Percentiles rank a stretch among this genome's conserved stretches.
Conservation (phyloP, 108 stramenopile genomes). For the Cyclotella kingstonii region DNA sequence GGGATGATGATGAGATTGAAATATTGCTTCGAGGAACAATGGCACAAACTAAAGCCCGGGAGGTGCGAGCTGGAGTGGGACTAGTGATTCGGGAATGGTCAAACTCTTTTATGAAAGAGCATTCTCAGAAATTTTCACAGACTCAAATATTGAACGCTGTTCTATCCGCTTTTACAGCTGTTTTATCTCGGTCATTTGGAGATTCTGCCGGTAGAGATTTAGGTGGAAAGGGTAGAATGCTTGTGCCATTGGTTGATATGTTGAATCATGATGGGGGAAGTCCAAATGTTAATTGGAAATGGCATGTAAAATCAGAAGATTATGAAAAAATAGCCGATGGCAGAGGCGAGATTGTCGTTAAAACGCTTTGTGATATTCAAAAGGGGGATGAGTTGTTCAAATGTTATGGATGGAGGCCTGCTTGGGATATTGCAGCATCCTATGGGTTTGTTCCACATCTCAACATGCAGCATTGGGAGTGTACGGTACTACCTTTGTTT, state of each 20-base stretch:
- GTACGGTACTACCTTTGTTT: conserved; percentile 38
- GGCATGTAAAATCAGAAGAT: conserved; percentile 26
- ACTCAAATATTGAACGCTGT: conserved; percentile 31
- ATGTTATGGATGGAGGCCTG: conserved; percentile 45
- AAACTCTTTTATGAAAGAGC: conserved; percentile 28
- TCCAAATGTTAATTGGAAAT: conserved; percentile 45
- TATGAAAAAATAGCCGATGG: conserved; percentile 24
- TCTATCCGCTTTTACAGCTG: conserved; percentile 35
- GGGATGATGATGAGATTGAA: conserved; percentile 42
- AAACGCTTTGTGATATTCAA: conserved; percentile 25
- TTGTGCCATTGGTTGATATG: conserved; percentile 47
- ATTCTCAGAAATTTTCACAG: conserved; percentile 14
- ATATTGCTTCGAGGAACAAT: conserved; percentile 31
- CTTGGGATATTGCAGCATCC: conserved; percentile 40
- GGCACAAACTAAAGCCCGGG: conserved; percentile 40
- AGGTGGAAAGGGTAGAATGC: conserved; percentile 36
- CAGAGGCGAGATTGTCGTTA: conserved; percentile 35
- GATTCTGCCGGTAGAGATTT: conserved; percentile 35
- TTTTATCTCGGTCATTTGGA: conserved; percentile 40
- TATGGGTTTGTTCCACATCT: conserved; percentile 42
- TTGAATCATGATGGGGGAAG: conserved; percentile 43
- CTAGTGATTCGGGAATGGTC: conserved; percentile 43
- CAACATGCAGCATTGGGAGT: conserved; percentile 37
- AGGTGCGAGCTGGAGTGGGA: conserved; percentile 34
- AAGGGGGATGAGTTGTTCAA: conserved; percentile 37